Base-by-base conservation (phyloP, 768 basidiomycete species). In the Agaricus blazei region DNA sequence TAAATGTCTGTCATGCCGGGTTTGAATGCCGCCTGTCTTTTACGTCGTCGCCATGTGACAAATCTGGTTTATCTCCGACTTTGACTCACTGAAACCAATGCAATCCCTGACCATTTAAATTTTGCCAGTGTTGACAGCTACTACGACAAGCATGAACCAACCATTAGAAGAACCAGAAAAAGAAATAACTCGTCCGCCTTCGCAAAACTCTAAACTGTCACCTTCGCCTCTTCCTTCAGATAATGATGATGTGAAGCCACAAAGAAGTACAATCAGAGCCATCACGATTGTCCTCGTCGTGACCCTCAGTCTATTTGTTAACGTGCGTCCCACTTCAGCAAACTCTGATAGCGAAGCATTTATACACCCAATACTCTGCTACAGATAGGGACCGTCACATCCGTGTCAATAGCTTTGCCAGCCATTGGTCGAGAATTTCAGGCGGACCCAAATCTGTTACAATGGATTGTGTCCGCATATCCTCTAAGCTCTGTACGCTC, bases 381-480 rank as follows among this genome's bases (percentile, higher is more conserved):
- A 4, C 59, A 79, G 77, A 67, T 60, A 28, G 71, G 72, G 11
- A 77, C 75, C 58, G 68, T 65, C 38, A 81, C 81, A 2, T 68
- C 81, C 0, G 72, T 81, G 0, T 66, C 79, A 0, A 81, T 84
- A 42, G 69, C 81, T 1, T 67, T 85, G 0, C 77, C 83, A 2
- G 72, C 74, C 0, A 82, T 85, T n/a, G 75, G 74, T 31, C 65
- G 61, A 5, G 76, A 77, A 15, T 68, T 88, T 47, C 31, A 72
- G 15, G 76, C 87, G 4, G 63, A 69, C 26, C 74, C 84, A 49
- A 68, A 74, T 31, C 69, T 79, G 29, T 70, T 89, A 1, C 82
- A 88, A 52, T 90, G 88, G 88, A 69, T 87, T 14, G 60, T 70
- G 7, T 84, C 84, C 23, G 86, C 84, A 0, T 90, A 84, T 62